phyloP scores from a whole-genome alignment of 116 monocot genomes.

The Zostera marina region DNA sequence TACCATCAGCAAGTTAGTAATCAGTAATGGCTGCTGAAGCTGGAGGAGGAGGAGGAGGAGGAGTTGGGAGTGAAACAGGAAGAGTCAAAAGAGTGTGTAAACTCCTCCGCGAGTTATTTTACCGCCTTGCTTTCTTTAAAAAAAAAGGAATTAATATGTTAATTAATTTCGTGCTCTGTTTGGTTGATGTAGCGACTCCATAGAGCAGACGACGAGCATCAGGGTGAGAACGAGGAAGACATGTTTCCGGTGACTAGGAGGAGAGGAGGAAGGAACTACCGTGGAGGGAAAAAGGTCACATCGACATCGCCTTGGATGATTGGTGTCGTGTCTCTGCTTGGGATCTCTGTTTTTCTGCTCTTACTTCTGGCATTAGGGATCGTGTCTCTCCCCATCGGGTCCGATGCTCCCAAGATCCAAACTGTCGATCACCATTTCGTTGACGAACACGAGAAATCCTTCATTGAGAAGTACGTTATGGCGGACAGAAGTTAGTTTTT shows the following conservation, averaged over 20 bases:
- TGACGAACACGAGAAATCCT: not conserved
- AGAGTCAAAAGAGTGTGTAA: too few species aligned
- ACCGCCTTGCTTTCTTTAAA: not conserved
- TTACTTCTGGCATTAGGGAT: conserved; percentile 8
- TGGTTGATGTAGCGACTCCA: conserved; percentile 6
- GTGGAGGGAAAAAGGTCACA: not conserved
- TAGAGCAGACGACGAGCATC: not conserved
- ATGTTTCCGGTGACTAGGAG: not conserved
- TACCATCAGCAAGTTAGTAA: too few species aligned
- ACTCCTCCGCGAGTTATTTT: too few species aligned
- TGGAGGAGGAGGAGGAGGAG: too few species aligned
- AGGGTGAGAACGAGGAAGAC: not conserved
- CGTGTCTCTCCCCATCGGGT: conserved; percentile 6
- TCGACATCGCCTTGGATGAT: conserved; percentile 6
- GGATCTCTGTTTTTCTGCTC: conserved; percentile 5
- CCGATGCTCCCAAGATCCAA: not conserved
- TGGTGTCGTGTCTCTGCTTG: conserved; percentile 3
- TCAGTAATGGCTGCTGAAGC: too few species aligned
- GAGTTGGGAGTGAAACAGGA: too few species aligned
- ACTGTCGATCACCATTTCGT: conserved; percentile 1
- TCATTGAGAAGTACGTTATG: not conserved
- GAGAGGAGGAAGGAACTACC: not conserved
- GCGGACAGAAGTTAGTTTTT: not conserved
- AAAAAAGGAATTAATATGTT: too few species aligned
- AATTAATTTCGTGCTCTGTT: not conserved